A percentile compares a stretch with the other conserved stretches of the same genome.
phyloP scores from a whole-genome alignment of 179 eudicot species.

The Corrigiola litoralis region DNA sequence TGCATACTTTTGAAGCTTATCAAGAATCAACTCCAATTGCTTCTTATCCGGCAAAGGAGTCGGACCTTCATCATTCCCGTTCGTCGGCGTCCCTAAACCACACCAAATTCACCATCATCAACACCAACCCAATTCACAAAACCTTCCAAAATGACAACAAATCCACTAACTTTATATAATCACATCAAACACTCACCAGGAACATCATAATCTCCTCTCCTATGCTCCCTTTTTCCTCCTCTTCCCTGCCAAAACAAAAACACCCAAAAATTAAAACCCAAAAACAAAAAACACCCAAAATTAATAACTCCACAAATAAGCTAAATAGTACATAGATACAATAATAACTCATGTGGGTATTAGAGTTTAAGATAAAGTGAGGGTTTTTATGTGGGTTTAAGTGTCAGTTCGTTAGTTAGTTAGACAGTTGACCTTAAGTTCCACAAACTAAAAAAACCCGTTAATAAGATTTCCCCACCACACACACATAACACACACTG shows the following conservation, averaged over 20 bases:
- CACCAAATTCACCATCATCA: slow-evolving; percentile 10
- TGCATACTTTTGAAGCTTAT: slow-evolving; percentile 87
- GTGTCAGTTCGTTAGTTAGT: background rate
- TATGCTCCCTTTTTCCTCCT: slow-evolving; percentile 34
- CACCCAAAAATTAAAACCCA: background rate
- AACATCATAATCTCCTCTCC: slow-evolving; percentile 33
- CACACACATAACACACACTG: background rate
- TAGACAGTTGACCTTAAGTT: slow-evolving; percentile 54
- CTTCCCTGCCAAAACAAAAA: slow-evolving; percentile 47
- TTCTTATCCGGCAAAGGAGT: slow-evolving; percentile 76
- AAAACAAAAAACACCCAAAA: slow-evolving; percentile 1
- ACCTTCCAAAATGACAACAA: background rate
- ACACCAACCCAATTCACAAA: slow-evolving; percentile 4
- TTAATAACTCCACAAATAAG: background rate
- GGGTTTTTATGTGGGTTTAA: slow-evolving; percentile 34
- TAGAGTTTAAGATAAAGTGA: background rate
- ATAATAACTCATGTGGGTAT: background rate
- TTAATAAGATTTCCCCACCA: slow-evolving; percentile 31
- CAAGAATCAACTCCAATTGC: slow-evolving; percentile 73
- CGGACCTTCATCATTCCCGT: slow-evolving; percentile 13
- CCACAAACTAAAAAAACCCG: slow-evolving; percentile 20
- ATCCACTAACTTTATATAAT: background rate
- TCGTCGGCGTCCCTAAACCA: slow-evolving; percentile 31
- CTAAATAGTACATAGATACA: background rate
- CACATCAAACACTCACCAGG: slow-evolving; percentile 45